These are phyloP conservation scores for Chiua virens DNA, from an alignment of 768 basidiomycete genomes.

Conservation along the genomic window DNA sequence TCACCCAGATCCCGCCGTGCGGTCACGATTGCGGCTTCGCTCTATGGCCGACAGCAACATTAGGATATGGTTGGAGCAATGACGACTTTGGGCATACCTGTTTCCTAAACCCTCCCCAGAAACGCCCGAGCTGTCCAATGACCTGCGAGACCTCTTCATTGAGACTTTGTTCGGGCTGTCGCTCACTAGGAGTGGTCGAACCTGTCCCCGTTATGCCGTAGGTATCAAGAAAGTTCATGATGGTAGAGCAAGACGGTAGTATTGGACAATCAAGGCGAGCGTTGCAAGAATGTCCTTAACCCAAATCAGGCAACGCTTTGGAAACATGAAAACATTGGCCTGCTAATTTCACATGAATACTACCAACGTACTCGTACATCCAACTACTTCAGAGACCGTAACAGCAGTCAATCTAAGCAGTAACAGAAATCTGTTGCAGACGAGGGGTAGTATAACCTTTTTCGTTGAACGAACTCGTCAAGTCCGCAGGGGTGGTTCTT, in stretches of 20 bases:
- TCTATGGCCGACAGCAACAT: constrained; percentile 40
- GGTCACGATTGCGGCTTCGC: constrained; percentile 63
- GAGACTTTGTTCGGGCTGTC: constrained; percentile 53
- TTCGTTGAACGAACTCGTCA: constrained; percentile 15
- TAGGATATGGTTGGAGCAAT: not conserved
- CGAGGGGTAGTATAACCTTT: constrained; percentile 14
- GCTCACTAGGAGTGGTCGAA: constrained; percentile 42
- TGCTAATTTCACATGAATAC: not conserved
- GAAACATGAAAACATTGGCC: too few species aligned
- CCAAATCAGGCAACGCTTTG: constrained; percentile 15
- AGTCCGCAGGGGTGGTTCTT: constrained; percentile 13
- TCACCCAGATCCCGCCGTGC: constrained; percentile 73
- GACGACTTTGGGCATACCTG: constrained; percentile 56
- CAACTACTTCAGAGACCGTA: not conserved
- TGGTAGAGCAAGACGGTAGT: not conserved
- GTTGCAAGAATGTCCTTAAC: too few species aligned
- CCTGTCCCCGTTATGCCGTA: constrained; percentile 53
- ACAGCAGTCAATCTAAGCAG: constrained; percentile 21
- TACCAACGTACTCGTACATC: constrained; percentile 17
- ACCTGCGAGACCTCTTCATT: constrained; percentile 90
- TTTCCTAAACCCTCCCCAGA: constrained; percentile 91
- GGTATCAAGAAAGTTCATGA: constrained; percentile 76
- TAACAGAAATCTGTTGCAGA: constrained; percentile 26
- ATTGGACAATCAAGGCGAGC: not conserved
- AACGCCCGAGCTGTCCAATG: constrained; percentile 78